These are phyloP conservation scores for Somion occarium DNA, from an alignment of 1,284 basidiomycete genomes.

Conservation along the genomic window DNA sequence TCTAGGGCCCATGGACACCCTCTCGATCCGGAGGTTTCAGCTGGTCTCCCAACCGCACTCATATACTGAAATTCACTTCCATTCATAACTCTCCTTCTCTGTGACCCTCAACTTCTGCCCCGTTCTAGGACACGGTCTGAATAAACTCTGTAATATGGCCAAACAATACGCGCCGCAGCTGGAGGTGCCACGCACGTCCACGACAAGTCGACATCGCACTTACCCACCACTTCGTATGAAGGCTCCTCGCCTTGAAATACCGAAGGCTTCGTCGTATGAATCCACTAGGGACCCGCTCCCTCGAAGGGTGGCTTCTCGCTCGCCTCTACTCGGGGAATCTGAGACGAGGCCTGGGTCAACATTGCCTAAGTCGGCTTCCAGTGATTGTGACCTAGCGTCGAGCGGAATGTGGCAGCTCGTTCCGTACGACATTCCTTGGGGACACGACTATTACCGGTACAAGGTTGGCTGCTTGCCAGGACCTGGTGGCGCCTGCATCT, in stretches of 20 bases:
- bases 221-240: not conserved
- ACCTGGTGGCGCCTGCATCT: conserved; percentile 35
- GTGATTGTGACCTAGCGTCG: conserved; percentile 2
- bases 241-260: not conserved
- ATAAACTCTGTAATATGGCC: not conserved
- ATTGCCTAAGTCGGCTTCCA: not conserved
- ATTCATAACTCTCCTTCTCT: not conserved
- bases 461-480: conserved; percentile 34
- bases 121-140: not conserved
- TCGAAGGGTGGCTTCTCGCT: not conserved
- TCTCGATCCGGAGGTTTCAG: not conserved
- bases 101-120: not conserved
- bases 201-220: too few relatives aligned
- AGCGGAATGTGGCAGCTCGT: conserved; percentile 37
- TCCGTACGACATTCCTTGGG: conserved; percentile 40
- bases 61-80: not conserved
- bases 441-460: conserved; percentile 34
- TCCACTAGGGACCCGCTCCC: too few relatives aligned
- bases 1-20: not conserved
- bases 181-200: too few relatives aligned
- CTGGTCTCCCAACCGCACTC: not conserved
- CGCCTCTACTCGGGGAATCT: not conserved
- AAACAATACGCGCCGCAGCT: not conserved
- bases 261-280: not conserved
- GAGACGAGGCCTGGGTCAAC: not conserved